Percentiles rank a stretch among this genome's conserved stretches.
Evolutionary conservation across 225 moss, liverwort and hornwort genomes (phyloP).

Genomic region (Polytrichum formosum): DNA sequence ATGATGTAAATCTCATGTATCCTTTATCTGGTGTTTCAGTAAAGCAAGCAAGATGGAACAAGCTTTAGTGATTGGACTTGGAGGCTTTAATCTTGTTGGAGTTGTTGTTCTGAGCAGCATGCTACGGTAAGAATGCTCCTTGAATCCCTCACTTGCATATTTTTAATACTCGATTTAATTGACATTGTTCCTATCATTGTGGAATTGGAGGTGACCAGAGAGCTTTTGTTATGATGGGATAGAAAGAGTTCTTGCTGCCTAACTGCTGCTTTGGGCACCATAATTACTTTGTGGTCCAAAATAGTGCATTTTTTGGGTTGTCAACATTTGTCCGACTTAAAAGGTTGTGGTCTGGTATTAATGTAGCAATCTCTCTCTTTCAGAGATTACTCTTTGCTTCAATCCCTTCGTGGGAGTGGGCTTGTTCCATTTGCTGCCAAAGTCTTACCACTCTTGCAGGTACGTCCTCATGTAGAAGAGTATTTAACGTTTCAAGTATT

Average conservation of each 20-base stretch:
- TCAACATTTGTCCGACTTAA: no score
- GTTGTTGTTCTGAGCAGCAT: conserved; percentile 80
- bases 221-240: no score
- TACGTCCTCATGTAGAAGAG: background rate
- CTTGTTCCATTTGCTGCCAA: conserved; percentile 85
- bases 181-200: no score
- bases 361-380: conserved; percentile 1
- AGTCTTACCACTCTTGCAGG: conserved; percentile 89
- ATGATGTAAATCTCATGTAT: background rate
- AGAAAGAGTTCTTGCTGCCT: no score
- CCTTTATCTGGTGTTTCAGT: conserved; percentile 30
- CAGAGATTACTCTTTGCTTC: conserved; percentile 82
- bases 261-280: no score
- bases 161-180: no score
- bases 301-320: no score
- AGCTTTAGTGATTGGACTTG: conserved; percentile 78
- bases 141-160: no score
- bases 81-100: conserved; percentile 83
- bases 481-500: no score
- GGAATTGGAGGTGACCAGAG: no score
- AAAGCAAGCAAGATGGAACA: conserved; percentile 76
- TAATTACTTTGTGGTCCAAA: no score
- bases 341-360: no score
- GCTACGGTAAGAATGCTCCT: conserved; percentile 47
- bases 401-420: conserved; percentile 82